Evolutionary conservation across 1,284 basidiomycete species (phyloP).

Genomic region (Exsudoporus floridanus): DNA sequence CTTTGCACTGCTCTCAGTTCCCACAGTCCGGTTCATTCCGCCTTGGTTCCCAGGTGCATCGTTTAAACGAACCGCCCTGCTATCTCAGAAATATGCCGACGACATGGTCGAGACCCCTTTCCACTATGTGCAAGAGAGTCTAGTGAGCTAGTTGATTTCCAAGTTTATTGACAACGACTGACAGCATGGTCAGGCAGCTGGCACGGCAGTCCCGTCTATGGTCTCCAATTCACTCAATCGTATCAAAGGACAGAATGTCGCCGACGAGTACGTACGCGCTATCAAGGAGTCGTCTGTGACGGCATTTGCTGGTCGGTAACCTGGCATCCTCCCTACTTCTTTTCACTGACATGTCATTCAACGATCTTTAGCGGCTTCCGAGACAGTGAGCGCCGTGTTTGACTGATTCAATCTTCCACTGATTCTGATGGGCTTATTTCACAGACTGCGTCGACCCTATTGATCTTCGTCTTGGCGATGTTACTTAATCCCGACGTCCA

Average conservation of each 20-base stretch:
- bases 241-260: constrained; percentile 4
- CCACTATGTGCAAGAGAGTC: constrained; percentile 23
- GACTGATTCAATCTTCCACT: background rate
- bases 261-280: constrained; percentile 17
- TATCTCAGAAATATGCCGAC: constrained; percentile 21
- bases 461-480: constrained; percentile 32
- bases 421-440: background rate
- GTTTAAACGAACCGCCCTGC: constrained; percentile 27
- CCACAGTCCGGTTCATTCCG: constrained; percentile 27
- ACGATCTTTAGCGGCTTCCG: constrained; percentile 27
- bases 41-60: constrained; percentile 33
- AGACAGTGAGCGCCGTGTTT: constrained; percentile 22
- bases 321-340: background rate
- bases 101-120: constrained; percentile 35
- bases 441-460: constrained; percentile 31
- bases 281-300: constrained; percentile 33
- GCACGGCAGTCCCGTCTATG: constrained; percentile 32
- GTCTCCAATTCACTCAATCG: constrained; percentile 25
- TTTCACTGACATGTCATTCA: constrained; percentile 6
- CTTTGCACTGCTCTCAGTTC: background rate
- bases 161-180: background rate
- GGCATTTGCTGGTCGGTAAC: constrained; percentile 31
- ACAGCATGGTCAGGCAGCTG: constrained; percentile 21
- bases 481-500: constrained; percentile 30
- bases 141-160: constrained; percentile 9